These are phyloP conservation scores for Eucalyptus camaldulensis DNA, from an alignment of 345 rosid species.

Conservation along the genomic window DNA sequence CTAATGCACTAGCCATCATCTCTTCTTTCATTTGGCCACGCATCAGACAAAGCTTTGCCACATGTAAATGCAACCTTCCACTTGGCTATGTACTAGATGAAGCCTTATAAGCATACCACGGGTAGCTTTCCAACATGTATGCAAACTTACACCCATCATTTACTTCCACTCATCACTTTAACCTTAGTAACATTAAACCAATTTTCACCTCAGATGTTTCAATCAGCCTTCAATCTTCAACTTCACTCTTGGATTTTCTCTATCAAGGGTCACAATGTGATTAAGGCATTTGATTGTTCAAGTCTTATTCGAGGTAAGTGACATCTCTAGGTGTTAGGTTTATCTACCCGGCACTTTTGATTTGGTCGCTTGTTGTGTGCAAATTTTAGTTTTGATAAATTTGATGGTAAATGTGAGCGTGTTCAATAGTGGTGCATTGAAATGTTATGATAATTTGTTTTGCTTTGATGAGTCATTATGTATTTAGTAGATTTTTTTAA, in stretches of 20 bases:
- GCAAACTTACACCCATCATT: background rate
- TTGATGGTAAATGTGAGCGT: background rate
- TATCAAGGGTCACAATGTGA: background rate
- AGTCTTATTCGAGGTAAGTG: background rate
- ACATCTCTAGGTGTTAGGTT: background rate
- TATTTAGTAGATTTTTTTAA: too few relatives aligned
- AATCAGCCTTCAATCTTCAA: background rate
- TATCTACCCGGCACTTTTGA: background rate
- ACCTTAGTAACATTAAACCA: background rate
- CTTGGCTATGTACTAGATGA: background rate
- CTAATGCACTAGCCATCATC: background rate
- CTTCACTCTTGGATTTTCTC: background rate
- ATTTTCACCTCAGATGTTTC: background rate
- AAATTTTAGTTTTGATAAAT: background rate
- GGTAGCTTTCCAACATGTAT: background rate
- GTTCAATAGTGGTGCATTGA: background rate
- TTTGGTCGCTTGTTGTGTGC: background rate
- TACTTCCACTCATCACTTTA: background rate
- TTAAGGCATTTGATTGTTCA: background rate
- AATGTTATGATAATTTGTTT: background rate
- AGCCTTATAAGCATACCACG: background rate
- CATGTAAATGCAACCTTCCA: background rate
- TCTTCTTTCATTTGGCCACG: background rate
- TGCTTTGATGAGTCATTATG: background rate
- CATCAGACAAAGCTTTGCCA: background rate